Conservation (phyloP, 192 early-diverging fungal genomes). For the Chytriomyces confervae region DNA sequence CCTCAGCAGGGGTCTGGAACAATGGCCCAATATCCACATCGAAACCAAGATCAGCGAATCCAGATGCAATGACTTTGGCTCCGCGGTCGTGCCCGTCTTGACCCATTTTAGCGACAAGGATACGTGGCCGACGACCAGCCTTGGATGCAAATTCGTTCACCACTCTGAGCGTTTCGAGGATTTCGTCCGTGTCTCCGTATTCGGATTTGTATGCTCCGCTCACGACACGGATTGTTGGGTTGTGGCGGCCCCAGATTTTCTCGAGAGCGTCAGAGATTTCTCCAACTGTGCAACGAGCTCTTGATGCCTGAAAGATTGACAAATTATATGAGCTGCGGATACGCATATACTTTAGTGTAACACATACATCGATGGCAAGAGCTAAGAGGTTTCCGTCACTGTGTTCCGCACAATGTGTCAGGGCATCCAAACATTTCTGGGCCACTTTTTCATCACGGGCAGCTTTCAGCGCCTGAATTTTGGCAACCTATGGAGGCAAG, state of each 20-base stretch:
- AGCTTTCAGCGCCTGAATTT: slow-evolving; percentile 63
- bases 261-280: slow-evolving; percentile 85
- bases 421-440: slow-evolving; percentile 59
- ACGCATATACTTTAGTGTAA: not conserved
- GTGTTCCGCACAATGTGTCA: slow-evolving; percentile 71
- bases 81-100: slow-evolving; percentile 93
- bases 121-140: slow-evolving; percentile 84
- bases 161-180: slow-evolving; percentile 66
- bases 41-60: slow-evolving; percentile 88
- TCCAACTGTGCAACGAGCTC: slow-evolving; percentile 81
- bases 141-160: slow-evolving; percentile 71
- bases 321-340: not conserved
- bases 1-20: slow-evolving; percentile 88
- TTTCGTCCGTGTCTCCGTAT: slow-evolving; percentile 73
- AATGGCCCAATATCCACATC: slow-evolving; percentile 90
- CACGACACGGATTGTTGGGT: slow-evolving; percentile 79
- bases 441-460: slow-evolving; percentile 60
- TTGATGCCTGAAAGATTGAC: slow-evolving; percentile 59
- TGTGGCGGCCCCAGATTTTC: slow-evolving; percentile 82
- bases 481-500: slow-evolving; percentile 57
- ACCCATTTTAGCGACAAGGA: slow-evolving; percentile 91
- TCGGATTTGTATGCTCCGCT: slow-evolving; percentile 86
- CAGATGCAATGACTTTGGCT: slow-evolving; percentile 91
- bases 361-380: slow-evolving; percentile 68
- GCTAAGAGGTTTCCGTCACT: slow-evolving; percentile 76